A percentile compares a stretch with the other conserved stretches of the same genome.
phyloP scores from a whole-genome alignment of 306 rosid species.

The cucumber (Cucumis sativus) region DNA sequence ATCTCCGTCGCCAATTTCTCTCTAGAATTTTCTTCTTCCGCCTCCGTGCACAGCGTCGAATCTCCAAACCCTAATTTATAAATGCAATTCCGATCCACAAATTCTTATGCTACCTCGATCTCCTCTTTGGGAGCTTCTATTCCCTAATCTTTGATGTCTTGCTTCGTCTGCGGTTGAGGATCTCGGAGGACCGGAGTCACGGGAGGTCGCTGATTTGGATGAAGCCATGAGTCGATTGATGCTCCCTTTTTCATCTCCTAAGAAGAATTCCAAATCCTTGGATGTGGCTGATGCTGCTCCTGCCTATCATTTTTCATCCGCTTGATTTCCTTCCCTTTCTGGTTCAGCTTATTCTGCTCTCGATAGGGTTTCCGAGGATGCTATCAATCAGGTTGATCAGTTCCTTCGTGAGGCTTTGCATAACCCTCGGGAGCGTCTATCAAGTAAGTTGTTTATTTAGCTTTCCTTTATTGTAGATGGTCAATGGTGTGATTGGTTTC shows the following conservation, averaged over 20 bases:
- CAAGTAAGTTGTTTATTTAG: constrained; percentile 34
- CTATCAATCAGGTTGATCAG: constrained; percentile 62
- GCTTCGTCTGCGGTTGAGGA: constrained; percentile 52
- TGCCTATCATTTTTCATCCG: not conserved
- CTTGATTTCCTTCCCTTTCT: constrained; percentile 16
- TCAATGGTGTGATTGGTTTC: not conserved
- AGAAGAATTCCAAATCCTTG: constrained; percentile 25
- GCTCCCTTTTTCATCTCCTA: constrained; percentile 41
- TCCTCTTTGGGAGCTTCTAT: not conserved
- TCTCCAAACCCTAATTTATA: constrained; percentile 5
- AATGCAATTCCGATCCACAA: constrained; percentile 18
- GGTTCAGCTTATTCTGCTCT: constrained; percentile 6
- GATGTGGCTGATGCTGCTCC: constrained; percentile 6
- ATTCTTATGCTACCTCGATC: constrained; percentile 1
- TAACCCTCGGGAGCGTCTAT: constrained; percentile 94
- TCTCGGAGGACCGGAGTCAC: constrained; percentile 87
- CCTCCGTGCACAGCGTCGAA: not conserved
- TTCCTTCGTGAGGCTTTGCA: constrained; percentile 91
- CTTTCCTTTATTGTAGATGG: not conserved
- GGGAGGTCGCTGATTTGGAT: constrained; percentile 91
- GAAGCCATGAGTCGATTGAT: constrained; percentile 66
- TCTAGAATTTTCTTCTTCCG: no score
- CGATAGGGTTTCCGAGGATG: constrained; percentile 40
- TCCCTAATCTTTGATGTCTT: constrained; percentile 1
- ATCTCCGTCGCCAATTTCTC: no score